A percentile compares a stretch with the other conserved stretches of the same genome.
Conservation (phyloP, 2,329 filamentous ascomycete genomes). For the Ceratocystis albifundus region DNA sequence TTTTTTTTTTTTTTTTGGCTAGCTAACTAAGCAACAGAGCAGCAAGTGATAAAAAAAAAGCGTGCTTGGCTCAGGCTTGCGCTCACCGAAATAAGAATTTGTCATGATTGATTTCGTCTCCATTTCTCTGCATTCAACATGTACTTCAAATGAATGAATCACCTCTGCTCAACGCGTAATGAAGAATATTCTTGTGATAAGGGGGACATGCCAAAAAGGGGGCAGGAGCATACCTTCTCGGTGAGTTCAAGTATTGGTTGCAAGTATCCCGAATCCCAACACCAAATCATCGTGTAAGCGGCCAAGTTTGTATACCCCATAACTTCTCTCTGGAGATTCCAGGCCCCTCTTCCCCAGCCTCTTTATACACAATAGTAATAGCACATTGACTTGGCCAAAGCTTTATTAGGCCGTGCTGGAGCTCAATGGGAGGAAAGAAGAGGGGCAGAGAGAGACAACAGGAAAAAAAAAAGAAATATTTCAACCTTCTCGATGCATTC, state of each 20-base stretch:
- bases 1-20: background rate
- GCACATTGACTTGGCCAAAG: background rate
- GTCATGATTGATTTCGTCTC: background rate
- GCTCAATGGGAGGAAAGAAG: background rate
- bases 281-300: background rate
- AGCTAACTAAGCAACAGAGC: too few species aligned
- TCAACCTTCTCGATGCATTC: background rate
- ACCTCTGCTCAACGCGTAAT: background rate
- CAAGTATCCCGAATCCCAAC: background rate
- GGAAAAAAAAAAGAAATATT: background rate
- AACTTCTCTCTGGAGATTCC: background rate
- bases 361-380: background rate
- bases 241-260: background rate
- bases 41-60: too few species aligned
- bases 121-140: background rate
- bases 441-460: background rate
- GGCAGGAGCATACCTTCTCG: background rate
- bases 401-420: constrained; percentile 7
- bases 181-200: background rate
- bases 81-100: too few species aligned
- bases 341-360: constrained; percentile 9
- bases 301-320: background rate
- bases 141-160: background rate
- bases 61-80: too few species aligned
- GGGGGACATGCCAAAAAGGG: background rate